Evolutionary conservation across 2,329 filamentous ascomycete species (phyloP).

Genomic region (Colletotrichum costaricense): DNA sequence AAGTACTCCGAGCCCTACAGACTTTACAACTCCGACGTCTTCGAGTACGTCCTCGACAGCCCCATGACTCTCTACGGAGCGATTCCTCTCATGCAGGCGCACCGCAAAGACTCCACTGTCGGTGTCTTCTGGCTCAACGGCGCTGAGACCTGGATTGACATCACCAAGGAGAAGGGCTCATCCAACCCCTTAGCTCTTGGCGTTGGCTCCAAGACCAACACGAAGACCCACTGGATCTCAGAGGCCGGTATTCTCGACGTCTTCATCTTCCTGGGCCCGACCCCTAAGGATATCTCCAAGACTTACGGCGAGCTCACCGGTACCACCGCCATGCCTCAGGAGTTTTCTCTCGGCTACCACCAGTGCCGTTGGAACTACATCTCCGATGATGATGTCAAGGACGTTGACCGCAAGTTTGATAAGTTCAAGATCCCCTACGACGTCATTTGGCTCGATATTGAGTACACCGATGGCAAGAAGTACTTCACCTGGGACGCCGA

Average conservation of each 20-base stretch:
- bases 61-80: conserved; percentile 99
- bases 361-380: conserved; percentile 99
- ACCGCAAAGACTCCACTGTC: conserved; percentile 91
- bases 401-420: conserved; percentile 96
- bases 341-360: conserved; percentile 93
- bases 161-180: conserved; percentile 81
- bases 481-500: conserved; percentile 98
- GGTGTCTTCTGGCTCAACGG: conserved; percentile 98
- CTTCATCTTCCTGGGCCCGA: conserved; percentile 94
- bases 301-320: conserved; percentile 92
- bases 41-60: conserved; percentile 96
- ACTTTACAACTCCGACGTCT: conserved; percentile 96
- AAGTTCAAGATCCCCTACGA: conserved; percentile 96
- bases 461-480: conserved; percentile 96
- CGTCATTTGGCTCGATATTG: conserved; percentile 98
- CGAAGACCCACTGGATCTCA: conserved; percentile 96
- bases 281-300: conserved; percentile 82
- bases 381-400: conserved; percentile 95
- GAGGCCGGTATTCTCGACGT: conserved; percentile 90
- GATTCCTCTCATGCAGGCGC: conserved; percentile 98
- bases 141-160: conserved; percentile 97
- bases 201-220: conserved; percentile 75
- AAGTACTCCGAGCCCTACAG: conserved; percentile 92
- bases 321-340: conserved; percentile 89
- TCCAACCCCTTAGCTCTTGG: conserved; percentile 84